Evolutionary conservation across 2,329 filamentous ascomycete species (phyloP), one percentile per base, ranked within the genome.

Genomic region (Diaporthe citri): DNA sequence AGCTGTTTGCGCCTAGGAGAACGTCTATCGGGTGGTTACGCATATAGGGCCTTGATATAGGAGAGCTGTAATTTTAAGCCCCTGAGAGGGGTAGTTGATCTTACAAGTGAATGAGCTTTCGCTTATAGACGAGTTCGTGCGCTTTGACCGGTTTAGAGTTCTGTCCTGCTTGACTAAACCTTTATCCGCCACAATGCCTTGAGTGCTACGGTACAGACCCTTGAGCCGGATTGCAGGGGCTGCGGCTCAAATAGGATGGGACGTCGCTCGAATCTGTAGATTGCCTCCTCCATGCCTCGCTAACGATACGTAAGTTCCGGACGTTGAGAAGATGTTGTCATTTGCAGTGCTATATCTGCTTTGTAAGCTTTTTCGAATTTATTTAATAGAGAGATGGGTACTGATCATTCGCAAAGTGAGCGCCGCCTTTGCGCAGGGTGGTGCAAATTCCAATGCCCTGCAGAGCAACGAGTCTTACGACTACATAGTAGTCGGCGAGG

Each of bases 401-500:
- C 25, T 64, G 10, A 64, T 7, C 17, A 20, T 48, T 6, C 28
- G 31, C 25, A 64, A 64, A 60, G 60, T 34, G 0, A 15, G 9
- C 17, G 5, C 41, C 3, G 41, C 25, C 41, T 48, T 48, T 17
- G 60, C 41, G n/a, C 60, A 64, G 41, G 4, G 28, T 46, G 41
- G 34, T 22, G 41, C 5, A n/a, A 22, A 64, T 64, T 64, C 41
- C 25, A 78, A 74, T 48, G 41, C 41, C 28, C 36, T 6, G 39
- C 39, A 8, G 31, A 25, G 41, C 7, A 46, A 80, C 87, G 0
- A 92, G 88, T 78, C 91, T 93, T 64, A 64, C 2, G 59, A 64
- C 80, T 93, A 93, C 82, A 90, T 93, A 71, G 85, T 93, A 43
- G 87, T 92, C 41, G 91, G 91, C 5, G 88, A n/a, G 91, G 91